Evolutionary conservation across 2,329 filamentous ascomycete genomes (phyloP).

Genomic region (Colletotrichum sp.): DNA sequence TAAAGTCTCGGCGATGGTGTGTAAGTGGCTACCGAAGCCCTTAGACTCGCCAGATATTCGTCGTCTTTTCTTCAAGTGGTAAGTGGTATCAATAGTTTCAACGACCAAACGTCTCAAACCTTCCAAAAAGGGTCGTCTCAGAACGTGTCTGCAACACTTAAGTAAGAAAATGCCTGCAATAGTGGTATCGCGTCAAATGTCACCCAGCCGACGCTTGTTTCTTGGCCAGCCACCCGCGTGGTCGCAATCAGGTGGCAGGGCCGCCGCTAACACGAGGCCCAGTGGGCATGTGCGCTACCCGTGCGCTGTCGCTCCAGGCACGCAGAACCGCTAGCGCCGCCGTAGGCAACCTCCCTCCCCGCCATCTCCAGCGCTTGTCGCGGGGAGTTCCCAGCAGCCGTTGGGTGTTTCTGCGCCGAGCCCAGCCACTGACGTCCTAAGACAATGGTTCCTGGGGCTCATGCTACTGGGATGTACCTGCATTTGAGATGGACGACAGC

Average conservation of each 20-base stretch:
- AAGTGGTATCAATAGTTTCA: background rate
- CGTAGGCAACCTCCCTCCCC: background rate
- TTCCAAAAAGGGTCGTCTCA: background rate
- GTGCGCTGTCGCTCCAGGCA: conserved; percentile 13
- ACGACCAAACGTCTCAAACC: background rate
- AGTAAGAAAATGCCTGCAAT: background rate
- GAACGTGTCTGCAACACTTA: background rate
- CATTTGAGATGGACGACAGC: background rate
- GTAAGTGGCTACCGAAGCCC: background rate
- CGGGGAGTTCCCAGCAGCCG: conserved; percentile 5
- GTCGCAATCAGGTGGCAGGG: conserved; percentile 3
- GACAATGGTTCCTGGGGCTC: background rate
- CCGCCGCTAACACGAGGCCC: conserved; percentile 2
- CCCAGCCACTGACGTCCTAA: background rate
- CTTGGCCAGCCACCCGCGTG: conserved; percentile 4
- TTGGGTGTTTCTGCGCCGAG: background rate
- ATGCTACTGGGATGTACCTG: background rate
- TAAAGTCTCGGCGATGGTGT: background rate
- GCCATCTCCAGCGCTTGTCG: conserved; percentile 12
- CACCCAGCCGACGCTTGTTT: background rate
- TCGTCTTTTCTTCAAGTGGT: background rate
- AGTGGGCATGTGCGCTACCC: background rate
- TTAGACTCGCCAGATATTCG: background rate
- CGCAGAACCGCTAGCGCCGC: background rate
- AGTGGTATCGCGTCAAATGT: background rate